Evolutionary conservation across 1,284 basidiomycete species (phyloP), one percentile per base, ranked within the genome.

Genomic region (Ganoderma lucidum): DNA sequence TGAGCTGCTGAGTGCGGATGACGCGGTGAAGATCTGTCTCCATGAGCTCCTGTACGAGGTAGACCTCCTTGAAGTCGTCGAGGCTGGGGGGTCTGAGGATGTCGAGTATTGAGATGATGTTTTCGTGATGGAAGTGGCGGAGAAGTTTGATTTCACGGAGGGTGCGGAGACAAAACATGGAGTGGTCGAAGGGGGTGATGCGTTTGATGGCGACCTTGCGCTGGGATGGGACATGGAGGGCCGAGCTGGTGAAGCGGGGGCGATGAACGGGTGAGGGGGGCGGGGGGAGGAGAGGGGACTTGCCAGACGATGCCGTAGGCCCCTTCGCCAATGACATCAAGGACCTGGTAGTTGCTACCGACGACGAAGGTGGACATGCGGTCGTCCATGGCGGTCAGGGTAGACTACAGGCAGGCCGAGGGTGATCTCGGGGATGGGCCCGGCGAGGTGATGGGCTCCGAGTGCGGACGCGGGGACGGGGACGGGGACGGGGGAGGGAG

Each of bases 1-100:
- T 91, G 58, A 96, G 84, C 70, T 92, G 88, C 81, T 96, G 95
- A 0, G 93, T 95, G 59, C 93, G 87, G 72, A 96, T 95, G 51
- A 96, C 95, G 66, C 95, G 90, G 79, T 96, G 94, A 76, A 96
- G 83, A 79, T 96, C 94, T 0, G 93, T 95, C 80, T 96, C 95
- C 95, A 96, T 96, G 65, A 96, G 86, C 80, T 96, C 95, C 81
- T 95, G 91, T 8, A 96, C 93, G 67, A 96, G 87, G 73, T 90
- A 94, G 23, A 95, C 94, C 76, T 96, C 95, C 48, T 82, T 89
- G 79, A 96, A 96, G 37, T 86, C 82, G 61, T 91, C 85, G 65
- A 94, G 82, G 64, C 81, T 85, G 30, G 88, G 81, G 4, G 87
- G 86, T 45, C 83, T 85, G 70, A 94, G 86, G 75, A 95, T 94